Conservation (phyloP, 306 rosid species). For the apple (Malus domestica) region DNA sequence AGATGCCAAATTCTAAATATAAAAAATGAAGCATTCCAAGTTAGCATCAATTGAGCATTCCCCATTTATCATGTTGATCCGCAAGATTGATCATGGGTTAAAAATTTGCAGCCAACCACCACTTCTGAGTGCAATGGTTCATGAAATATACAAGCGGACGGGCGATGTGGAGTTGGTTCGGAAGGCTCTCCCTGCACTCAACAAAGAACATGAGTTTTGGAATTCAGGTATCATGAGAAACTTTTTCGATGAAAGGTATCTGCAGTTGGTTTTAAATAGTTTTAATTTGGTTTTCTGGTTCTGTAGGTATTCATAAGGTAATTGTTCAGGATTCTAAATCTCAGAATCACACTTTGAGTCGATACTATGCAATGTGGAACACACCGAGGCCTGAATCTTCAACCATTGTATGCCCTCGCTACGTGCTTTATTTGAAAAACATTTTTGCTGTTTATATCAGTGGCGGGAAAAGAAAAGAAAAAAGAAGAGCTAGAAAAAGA, state of each 20-base stretch:
- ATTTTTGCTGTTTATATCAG: background rate
- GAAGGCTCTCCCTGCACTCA: slow-evolving; percentile 69
- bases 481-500: background rate
- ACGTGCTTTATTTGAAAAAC: background rate
- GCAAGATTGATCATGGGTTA: background rate
- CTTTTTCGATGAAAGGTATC: background rate
- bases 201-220: slow-evolving; percentile 80
- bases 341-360: slow-evolving; percentile 47
- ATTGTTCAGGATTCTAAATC: slow-evolving; percentile 47
- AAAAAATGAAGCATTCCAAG: no score
- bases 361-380: slow-evolving; percentile 89
- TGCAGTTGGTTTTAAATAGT: background rate
- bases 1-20: no score
- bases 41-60: no score
- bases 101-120: slow-evolving; percentile 86
- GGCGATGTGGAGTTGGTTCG: slow-evolving; percentile 54
- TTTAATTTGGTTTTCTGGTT: slow-evolving; percentile 8
- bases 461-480: background rate
- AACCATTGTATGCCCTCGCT: slow-evolving; percentile 35
- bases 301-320: slow-evolving; percentile 60
- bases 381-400: slow-evolving; percentile 82
- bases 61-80: no score
- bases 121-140: slow-evolving; percentile 81
- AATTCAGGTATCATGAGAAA: slow-evolving; percentile 57
- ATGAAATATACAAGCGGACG: slow-evolving; percentile 55